Percentiles rank a stretch among this genome's conserved stretches.
Evolutionary conservation across 2,329 filamentous ascomycete species (phyloP).

Genomic region (Myriosclerotinia scirpicola): DNA sequence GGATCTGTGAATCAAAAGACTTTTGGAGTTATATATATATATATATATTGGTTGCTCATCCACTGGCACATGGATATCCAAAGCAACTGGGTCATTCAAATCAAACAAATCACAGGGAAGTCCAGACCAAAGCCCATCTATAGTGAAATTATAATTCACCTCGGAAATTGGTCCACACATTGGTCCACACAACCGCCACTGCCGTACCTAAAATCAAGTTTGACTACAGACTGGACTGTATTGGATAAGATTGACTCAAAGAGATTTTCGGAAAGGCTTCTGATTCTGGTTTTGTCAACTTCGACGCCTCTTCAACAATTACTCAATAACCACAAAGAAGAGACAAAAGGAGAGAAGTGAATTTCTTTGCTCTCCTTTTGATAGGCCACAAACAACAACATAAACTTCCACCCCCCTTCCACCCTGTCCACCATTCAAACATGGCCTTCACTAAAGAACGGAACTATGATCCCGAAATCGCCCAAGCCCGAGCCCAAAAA

Average conservation of each 20-base stretch:
- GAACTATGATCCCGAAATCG: slow-evolving; percentile 16
- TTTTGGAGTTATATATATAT: background rate
- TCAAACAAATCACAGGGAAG: background rate
- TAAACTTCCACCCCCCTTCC: too few species aligned
- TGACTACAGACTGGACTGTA: background rate
- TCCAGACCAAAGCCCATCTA: background rate
- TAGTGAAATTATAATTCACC: slow-evolving; percentile 1
- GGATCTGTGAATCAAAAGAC: slow-evolving; percentile 4
- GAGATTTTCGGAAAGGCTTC: background rate
- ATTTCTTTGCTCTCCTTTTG: background rate
- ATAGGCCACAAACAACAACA: background rate
- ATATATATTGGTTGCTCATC: background rate
- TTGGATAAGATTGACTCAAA: background rate
- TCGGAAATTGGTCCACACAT: background rate
- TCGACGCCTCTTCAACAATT: background rate
- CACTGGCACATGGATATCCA: background rate
- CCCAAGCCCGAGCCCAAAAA: slow-evolving; percentile 12
- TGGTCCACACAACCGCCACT: background rate
- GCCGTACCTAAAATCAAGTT: background rate
- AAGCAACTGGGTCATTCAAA: background rate
- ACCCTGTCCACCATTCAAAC: background rate
- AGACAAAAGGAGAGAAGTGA: background rate
- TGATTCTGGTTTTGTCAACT: background rate
- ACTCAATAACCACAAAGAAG: background rate
- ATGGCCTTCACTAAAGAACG: slow-evolving; percentile 7